Evolutionary conservation across 768 basidiomycete species (phyloP), one percentile per base, ranked within the genome.

Genomic region (Amanita brunnescens): DNA sequence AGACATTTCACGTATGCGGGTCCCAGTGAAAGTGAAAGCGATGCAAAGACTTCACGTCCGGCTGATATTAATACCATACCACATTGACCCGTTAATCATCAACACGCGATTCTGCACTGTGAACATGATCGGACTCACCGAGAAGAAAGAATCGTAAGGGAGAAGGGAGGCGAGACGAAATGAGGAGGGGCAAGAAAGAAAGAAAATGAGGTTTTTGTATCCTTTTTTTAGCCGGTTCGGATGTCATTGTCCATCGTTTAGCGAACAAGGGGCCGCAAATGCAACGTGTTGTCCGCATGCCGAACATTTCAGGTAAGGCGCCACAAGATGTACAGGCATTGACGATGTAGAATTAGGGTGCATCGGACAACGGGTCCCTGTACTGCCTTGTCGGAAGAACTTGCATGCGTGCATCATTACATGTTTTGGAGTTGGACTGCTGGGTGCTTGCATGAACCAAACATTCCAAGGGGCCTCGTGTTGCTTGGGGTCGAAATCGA

Each of bases 31-130:
- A 49, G 29, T 9, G 13, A 39, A 48, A 18, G 37, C 12, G 35
- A 38, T 18, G 35, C 14, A 38, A 39, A 21, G 7, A 37, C 7
- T 51, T 26, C 50, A 44, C 50, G 50, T 21, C 50, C 50, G 21
- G 42, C 50, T 51, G 35, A 20, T 26, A 37, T 46, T 34, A 33
- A 43, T 29, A 43, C 26, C 2, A 7, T 6, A 23, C 20, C 6
- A 18, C 13, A 24, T 4, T 7, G 26, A 4, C 26, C 26, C 8
- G 14, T 26, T 43, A 10, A 23, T 16, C n/a, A 16, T 29, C 26
- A 44, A 24, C 42, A 39, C 24, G 35, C 46, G 30, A 23, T 40
- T 40, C 18, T 6, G 18, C 14, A 13, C 21, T 23, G 6, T 29
- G n/a, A 6, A 16, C 14, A 21, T 20, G 39, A 21, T 20, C 13